A percentile compares a stretch with the other conserved stretches of the same genome.
Conservation (phyloP, 768 basidiomycete species). For the Boletus speciosus region DNA sequence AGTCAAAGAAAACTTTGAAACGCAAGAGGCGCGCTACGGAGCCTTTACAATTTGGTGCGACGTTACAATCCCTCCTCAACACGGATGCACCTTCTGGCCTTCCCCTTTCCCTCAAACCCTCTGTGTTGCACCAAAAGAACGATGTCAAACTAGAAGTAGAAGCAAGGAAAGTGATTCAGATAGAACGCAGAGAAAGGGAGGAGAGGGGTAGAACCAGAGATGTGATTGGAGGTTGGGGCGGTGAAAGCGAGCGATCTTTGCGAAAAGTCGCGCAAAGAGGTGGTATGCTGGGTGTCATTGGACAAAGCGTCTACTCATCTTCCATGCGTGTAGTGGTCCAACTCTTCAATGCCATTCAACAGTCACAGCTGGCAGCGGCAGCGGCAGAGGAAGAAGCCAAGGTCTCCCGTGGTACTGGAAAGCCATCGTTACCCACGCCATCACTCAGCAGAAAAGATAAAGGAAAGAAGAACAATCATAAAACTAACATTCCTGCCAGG, state of each 20-base stretch:
- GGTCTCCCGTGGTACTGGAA: conserved; percentile 64
- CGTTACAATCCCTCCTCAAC: conserved; percentile 66
- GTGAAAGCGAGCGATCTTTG: conserved; percentile 69
- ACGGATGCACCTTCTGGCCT: conserved; percentile 67
- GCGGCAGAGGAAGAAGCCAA: conserved; percentile 56
- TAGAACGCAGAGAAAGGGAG: conserved; percentile 71
- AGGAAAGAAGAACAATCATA: conserved; percentile 48
- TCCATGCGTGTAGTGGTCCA: conserved; percentile 57
- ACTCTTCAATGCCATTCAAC: conserved; percentile 83
- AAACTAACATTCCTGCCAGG: conserved; percentile 47
- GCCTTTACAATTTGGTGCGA: conserved; percentile 68
- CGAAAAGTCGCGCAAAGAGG: conserved; percentile 85
- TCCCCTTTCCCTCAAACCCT: conserved; percentile 79
- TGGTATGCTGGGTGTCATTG: conserved; percentile 42
- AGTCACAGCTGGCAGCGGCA: conserved; percentile 60
- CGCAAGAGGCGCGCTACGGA: conserved; percentile 80
- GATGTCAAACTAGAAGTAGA: conserved; percentile 72
- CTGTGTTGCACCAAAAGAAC: conserved; percentile 61
- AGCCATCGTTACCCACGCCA: conserved; percentile 69
- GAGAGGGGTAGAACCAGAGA: conserved; percentile 64
- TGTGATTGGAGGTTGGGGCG: conserved; percentile 87
- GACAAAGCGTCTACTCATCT: not conserved
- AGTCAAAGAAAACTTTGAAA: conserved; percentile 79
- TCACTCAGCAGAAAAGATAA: conserved; percentile 47
- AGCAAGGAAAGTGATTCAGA: conserved; percentile 67